A percentile compares a stretch with the other conserved stretches of the same genome.
These are phyloP conservation scores for Rubus idaeus DNA, from an alignment of 306 rosid species.

Conservation along the genomic window DNA sequence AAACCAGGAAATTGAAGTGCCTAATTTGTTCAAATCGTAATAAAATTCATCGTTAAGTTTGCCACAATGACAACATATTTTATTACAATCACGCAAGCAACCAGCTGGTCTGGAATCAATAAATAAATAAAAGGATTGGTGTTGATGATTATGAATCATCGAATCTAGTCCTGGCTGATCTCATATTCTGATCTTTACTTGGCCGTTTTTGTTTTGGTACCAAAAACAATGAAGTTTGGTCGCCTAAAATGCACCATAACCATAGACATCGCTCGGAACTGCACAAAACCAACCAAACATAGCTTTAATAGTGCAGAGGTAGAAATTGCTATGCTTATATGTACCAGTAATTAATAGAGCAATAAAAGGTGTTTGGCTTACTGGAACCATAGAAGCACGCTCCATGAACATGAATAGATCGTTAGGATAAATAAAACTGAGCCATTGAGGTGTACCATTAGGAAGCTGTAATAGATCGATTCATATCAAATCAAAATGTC, in stretches of 20 bases:
- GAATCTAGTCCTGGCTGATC: too few relatives aligned
- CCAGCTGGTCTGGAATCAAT: neutral
- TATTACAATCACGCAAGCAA: neutral
- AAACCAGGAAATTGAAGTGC: too few relatives aligned
- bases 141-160: too few relatives aligned
- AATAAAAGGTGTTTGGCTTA: conserved; percentile 26
- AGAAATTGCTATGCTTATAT: neutral
- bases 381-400: conserved; percentile 63
- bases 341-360: neutral
- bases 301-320: neutral
- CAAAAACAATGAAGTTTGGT: conserved; percentile 76
- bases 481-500: neutral
- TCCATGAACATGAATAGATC: conserved; percentile 74
- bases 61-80: neutral
- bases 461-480: conserved; percentile 65
- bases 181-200: too few relatives aligned
- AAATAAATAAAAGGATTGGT: too few relatives aligned
- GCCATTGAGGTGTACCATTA: conserved; percentile 84
- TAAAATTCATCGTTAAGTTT: too few relatives aligned
- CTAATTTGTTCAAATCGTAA: too few relatives aligned
- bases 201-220: conserved; percentile 41
- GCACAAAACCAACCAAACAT: conserved; percentile 20
- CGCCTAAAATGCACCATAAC: conserved; percentile 50
- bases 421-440: conserved; percentile 75
- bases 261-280: conserved; percentile 94